These are phyloP conservation scores for Iris pallida DNA, from an alignment of 116 monocot genomes.

Conservation along the genomic window DNA sequence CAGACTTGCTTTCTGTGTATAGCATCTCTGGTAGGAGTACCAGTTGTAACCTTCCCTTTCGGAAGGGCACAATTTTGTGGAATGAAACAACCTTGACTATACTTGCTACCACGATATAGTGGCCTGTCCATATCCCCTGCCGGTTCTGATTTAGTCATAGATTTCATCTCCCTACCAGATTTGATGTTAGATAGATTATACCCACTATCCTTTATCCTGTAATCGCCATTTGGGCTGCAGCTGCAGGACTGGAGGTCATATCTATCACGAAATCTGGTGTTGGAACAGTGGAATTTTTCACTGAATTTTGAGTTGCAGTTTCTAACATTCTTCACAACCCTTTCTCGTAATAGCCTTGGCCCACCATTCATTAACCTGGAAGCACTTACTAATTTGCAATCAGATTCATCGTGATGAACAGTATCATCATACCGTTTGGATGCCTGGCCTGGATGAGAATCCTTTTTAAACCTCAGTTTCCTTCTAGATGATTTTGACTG, in stretches of 20 bases:
- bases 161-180: constrained; percentile 32
- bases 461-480: constrained; percentile 51
- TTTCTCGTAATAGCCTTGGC: constrained; percentile 36
- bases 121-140: constrained; percentile 19
- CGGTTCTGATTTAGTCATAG: constrained; percentile 22
- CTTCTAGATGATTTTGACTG: constrained; percentile 63
- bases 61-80: constrained; percentile 20
- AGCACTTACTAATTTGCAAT: constrained; percentile 5
- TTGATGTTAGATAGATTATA: constrained; percentile 14
- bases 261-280: constrained; percentile 33
- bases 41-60: constrained; percentile 35
- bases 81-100: constrained; percentile 22
- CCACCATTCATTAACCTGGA: constrained; percentile 29
- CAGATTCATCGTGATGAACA: constrained; percentile 18
- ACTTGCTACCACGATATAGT: constrained; percentile 30
- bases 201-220: constrained; percentile 25
- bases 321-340: constrained; percentile 28
- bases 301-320: constrained; percentile 23
- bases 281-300: constrained; percentile 38
- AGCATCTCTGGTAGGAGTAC: constrained; percentile 16
- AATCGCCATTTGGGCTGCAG: constrained; percentile 29
- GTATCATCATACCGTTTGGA: constrained; percentile 40
- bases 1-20: constrained; percentile 62
- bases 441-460: constrained; percentile 22
- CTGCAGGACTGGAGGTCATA: constrained; percentile 44